phyloP scores from a whole-genome alignment of 768 basidiomycete genomes.

The Dendrothele bispora region DNA sequence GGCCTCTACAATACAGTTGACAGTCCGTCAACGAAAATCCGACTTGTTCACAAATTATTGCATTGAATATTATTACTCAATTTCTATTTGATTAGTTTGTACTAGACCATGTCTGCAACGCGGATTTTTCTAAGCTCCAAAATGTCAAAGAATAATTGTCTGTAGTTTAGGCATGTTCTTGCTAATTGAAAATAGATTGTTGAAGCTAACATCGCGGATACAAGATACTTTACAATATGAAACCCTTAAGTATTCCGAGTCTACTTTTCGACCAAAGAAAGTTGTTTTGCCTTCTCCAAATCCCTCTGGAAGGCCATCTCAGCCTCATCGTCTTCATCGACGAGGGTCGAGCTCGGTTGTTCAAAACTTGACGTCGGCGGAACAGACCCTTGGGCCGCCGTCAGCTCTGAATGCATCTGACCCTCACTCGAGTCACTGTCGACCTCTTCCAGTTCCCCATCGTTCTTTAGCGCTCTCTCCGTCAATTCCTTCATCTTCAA shows the following conservation, averaged over 20 bases:
- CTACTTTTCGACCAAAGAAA: slow-evolving; percentile 33
- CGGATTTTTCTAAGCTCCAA: no score
- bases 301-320: slow-evolving; percentile 25
- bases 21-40: no score
- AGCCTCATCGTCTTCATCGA: slow-evolving; percentile 15
- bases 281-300: slow-evolving; percentile 30
- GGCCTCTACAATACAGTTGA: no score
- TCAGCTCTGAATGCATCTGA: neutral
- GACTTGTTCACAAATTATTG: no score
- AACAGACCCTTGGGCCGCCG: neutral
- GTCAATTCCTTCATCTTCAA: slow-evolving; percentile 31
- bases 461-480: slow-evolving; percentile 28
- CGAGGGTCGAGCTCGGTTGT: neutral
- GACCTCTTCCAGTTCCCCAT: slow-evolving; percentile 7
- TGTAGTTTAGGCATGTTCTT: no score
- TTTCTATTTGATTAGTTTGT: no score
- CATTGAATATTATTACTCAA: no score
- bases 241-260: slow-evolving; percentile 9
- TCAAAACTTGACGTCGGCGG: neutral
- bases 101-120: no score
- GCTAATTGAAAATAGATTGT: no score
- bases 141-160: no score
- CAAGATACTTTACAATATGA: no score
- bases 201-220: no score
- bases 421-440: slow-evolving; percentile 14